Evolutionary conservation across 2,329 filamentous ascomycete genomes (phyloP).

Genomic region (Knoxdaviesia proteae): DNA sequence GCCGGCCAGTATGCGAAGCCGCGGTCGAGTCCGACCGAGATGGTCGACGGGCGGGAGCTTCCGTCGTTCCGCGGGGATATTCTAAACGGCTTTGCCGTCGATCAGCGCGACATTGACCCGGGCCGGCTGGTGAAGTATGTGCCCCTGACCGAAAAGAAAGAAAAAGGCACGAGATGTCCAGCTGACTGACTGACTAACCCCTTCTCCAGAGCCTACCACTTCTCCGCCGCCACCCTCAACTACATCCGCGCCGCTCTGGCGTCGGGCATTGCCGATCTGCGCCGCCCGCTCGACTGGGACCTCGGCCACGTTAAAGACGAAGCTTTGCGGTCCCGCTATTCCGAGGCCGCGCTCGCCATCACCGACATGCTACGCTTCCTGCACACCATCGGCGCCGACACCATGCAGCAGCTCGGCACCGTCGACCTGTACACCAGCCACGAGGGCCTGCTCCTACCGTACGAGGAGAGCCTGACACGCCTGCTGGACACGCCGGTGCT

Average conservation of each 20-base stretch:
- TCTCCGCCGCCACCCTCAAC: slow-evolving; percentile 86
- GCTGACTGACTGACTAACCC: slow-evolving; percentile 2
- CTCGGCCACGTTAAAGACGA: slow-evolving; percentile 79
- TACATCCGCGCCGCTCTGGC: slow-evolving; percentile 69
- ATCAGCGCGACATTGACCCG: slow-evolving; percentile 66
- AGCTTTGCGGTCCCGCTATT: slow-evolving; percentile 68
- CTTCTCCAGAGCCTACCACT: slow-evolving; percentile 58
- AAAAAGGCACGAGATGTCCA: background rate
- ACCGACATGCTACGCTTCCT: slow-evolving; percentile 87
- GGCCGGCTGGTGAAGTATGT: slow-evolving; percentile 49
- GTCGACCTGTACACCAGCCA: slow-evolving; percentile 93
- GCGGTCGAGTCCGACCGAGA: slow-evolving; percentile 70
- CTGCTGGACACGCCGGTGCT: slow-evolving; percentile 40
- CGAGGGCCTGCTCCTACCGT: slow-evolving; percentile 82
- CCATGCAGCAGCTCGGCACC: slow-evolving; percentile 64
- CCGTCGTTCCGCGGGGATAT: slow-evolving; percentile 91
- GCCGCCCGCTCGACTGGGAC: slow-evolving; percentile 85
- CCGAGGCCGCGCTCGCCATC: slow-evolving; percentile 64
- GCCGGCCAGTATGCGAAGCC: slow-evolving; percentile 97
- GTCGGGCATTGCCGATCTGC: slow-evolving; percentile 81
- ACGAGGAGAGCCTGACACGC: slow-evolving; percentile 75
- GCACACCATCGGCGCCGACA: slow-evolving; percentile 78
- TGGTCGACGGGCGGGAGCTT: slow-evolving; percentile 57
- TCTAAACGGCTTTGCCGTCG: slow-evolving; percentile 64
- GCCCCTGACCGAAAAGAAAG: background rate